Base-by-base conservation (phyloP, 768 basidiomycete species). In the Pisolithus sp. region DNA sequence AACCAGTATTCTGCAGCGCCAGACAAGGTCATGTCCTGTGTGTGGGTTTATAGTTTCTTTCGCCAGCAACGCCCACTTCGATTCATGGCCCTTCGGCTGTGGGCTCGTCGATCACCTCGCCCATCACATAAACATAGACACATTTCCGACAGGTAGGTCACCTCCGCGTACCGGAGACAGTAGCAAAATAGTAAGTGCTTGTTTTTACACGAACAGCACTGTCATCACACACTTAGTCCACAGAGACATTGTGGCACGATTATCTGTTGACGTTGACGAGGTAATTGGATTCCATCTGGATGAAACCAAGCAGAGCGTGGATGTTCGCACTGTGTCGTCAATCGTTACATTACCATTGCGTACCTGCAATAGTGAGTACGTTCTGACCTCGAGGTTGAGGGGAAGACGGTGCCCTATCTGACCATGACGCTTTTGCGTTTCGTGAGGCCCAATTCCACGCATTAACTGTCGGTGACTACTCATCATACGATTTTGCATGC, bases 241-340 rank as follows among this genome's bases (percentile, higher is more conserved):
- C 18, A 68, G 70, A 42, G n/a, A 46, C 71, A 7, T 55, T 73
- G 20, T 58, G 72, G 15, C 75, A 76, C 46, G 80, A 81, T 46
- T 77, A 76, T 53, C 36, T 68, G 38, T 61, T 79, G 37, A 81
- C 80, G 0, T 55, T 81, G 5, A 44, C 55, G 1, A 48, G 53
- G 26, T 80, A 81, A 53, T 64, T 76, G 7, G 67, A 71, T 20
- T 61, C 68, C 13, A 75, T 73, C 61, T 81, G 80, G 79, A 55
- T 44, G 8, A 54, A 56, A 50, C 48, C 59, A 2, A 61, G 57
- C 6, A 24, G 70, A 5, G 68, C 62, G 36, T 71, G 66, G 65
- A 66, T 59, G 2, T 62, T 65, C 1, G 61, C 65, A 77, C 3
- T 77, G 77, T 62, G 68, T 71, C 46, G 30, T 68, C 28, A 76